Percentiles rank a stretch among this genome's conserved stretches.
These are phyloP conservation scores for Toxoplasma gondii DNA, from an alignment of 169 alveolate genomes.

Conservation along the genomic window DNA sequence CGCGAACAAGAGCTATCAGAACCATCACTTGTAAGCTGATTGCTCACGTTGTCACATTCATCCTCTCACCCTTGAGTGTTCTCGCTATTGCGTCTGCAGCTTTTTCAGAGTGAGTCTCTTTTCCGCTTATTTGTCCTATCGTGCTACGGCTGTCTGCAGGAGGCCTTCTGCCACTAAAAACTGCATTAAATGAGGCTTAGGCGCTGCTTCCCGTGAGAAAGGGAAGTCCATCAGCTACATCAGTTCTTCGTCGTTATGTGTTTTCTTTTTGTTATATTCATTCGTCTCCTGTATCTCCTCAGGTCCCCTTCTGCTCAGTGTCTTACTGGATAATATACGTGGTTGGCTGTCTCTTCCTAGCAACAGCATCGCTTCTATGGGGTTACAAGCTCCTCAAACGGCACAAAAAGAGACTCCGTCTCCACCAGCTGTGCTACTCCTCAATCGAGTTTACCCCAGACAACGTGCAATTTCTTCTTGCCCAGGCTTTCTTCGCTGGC, in stretches of 20 bases:
- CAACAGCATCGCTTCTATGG: not conserved
- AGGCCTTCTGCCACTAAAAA: too few species aligned
- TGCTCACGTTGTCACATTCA: too few species aligned
- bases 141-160: too few species aligned
- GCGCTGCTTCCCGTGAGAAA: not conserved
- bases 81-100: too few species aligned
- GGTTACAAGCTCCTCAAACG: not conserved
- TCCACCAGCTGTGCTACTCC: not conserved
- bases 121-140: too few species aligned
- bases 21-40: too few species aligned
- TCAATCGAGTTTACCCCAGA: not conserved
- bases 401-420: not conserved
- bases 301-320: conserved; percentile 20
- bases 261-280: not conserved
- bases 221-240: not conserved
- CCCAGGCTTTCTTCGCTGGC: not conserved
- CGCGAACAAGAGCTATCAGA: too few species aligned
- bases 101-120: too few species aligned
- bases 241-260: not conserved
- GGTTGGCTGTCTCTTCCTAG: not conserved
- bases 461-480: not conserved
- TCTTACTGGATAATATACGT: not conserved
- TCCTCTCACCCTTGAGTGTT: too few species aligned
- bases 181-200: too few species aligned
- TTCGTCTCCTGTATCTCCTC: not conserved